Base-by-base conservation (phyloP, 2,329 filamentous ascomycete genomes). In the Phoma sp. region DNA sequence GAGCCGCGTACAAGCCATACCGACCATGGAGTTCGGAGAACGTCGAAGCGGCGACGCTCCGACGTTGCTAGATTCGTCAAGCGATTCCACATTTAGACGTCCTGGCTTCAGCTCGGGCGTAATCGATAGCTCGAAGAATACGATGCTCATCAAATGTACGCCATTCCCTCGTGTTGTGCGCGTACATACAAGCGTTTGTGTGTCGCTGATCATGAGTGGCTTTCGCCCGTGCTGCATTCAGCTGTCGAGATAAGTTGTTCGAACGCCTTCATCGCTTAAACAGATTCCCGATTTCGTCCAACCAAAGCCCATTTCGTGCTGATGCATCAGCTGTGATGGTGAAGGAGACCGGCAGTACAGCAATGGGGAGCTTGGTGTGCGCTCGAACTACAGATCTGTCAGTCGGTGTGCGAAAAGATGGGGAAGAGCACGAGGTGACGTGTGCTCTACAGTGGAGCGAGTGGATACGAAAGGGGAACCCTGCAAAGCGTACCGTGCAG, bases 121-220 rank as follows among this genome's bases (percentile, higher is more conserved):
- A 54, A 49, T 54, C 51, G 29, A 54, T 54, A 49, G 45, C 45
- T 30, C 1, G 33, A 45, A 4, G 36, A 54, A 54, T 54, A 54
- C 51, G 51, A 46, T 25, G 27, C 14, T 45, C 45, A 49, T 49
- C 40, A 49, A 49, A 54, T 29, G 45, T 36, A 54, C 48, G 45
- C 45, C 51, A 45, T 40, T 25, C 14, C 30, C 27, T 36, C 22
- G 36, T 32, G 18, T 37, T 49, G 29, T 49, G 40, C 35, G 40
- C 35, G 40, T 13, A 22, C 22, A 45, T 49, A 45, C 51, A 49
- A 11, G 9, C 6, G 10, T 14, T 29, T 13, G 32, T 37, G 36
- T 45, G 40, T 33, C 39, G 24, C 40, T 18, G 18, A 25, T 40
- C 8, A 9, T 40, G 23, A 48, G 8, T 45, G 51, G 24, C 18